Evolutionary conservation across 2,329 filamentous ascomycete species (phyloP).

Genomic region (Pseudogymnoascus sp.): DNA sequence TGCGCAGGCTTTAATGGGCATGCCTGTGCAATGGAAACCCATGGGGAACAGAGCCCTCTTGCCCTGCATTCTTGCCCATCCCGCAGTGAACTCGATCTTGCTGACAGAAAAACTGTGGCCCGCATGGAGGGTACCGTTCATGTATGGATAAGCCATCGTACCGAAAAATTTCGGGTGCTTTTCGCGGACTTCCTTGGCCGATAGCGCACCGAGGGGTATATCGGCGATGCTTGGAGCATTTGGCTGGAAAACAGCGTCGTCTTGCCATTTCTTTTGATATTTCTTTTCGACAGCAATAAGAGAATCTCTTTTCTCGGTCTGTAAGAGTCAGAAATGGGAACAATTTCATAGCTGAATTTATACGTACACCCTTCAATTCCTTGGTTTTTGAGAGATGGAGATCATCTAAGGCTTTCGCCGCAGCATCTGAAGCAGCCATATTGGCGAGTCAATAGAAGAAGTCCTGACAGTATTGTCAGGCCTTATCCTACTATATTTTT

Average conservation of each 20-base stretch:
- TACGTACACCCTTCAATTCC: constrained; percentile 52
- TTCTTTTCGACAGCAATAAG: constrained; percentile 82
- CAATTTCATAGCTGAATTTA: constrained; percentile 16
- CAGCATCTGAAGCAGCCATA: constrained; percentile 39
- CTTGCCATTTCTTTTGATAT: constrained; percentile 81
- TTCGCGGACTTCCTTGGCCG: constrained; percentile 67
- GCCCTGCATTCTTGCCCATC: constrained; percentile 85
- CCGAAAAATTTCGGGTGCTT: constrained; percentile 90
- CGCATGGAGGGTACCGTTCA: constrained; percentile 84
- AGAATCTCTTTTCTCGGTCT: constrained; percentile 83
- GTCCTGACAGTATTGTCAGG: constrained; percentile 1
- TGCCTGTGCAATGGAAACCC: constrained; percentile 93
- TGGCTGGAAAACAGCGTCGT: constrained; percentile 72
- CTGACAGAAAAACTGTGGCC: constrained; percentile 88
- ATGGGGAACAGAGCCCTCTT: constrained; percentile 82
- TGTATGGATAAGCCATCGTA: constrained; percentile 70
- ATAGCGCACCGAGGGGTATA: constrained; percentile 67
- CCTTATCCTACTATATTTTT: constrained; percentile 5
- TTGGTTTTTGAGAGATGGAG: constrained; percentile 53
- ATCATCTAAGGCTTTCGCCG: constrained; percentile 43
- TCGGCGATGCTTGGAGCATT: constrained; percentile 77
- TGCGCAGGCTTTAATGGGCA: constrained; percentile 96
- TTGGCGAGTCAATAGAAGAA: constrained; percentile 23
- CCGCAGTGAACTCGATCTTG: constrained; percentile 88
- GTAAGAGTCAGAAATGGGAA: neutral